Evolutionary conservation across 2,329 filamentous ascomycete species (phyloP).

Genomic region (Colletotrichum liriopes): DNA sequence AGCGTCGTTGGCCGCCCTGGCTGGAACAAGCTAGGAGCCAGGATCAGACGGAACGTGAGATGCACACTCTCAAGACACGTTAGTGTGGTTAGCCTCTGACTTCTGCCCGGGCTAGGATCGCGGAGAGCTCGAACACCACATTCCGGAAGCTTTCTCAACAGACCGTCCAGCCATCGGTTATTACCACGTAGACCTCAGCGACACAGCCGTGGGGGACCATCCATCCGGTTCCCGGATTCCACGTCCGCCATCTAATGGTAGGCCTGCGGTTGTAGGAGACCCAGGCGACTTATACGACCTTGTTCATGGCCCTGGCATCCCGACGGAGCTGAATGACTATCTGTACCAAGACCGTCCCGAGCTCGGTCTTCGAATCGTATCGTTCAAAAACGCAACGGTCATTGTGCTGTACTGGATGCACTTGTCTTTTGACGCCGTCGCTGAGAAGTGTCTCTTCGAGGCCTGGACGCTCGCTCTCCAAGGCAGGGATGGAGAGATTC

Average conservation of each 20-base stretch:
- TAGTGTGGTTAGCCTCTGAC: not conserved
- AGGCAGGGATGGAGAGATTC: not conserved
- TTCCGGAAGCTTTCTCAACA: constrained; percentile 54
- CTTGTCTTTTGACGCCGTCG: constrained; percentile 58
- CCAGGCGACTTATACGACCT: constrained; percentile 36
- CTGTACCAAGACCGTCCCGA: constrained; percentile 56
- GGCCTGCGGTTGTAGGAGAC: constrained; percentile 47
- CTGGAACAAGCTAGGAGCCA: constrained; percentile 48
- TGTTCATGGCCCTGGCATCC: constrained; percentile 42
- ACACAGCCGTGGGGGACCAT: constrained; percentile 53
- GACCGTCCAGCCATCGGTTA: constrained; percentile 54
- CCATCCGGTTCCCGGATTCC: constrained; percentile 52
- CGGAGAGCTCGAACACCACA: constrained; percentile 58
- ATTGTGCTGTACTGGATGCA: constrained; percentile 59
- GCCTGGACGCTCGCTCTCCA: constrained; percentile 15
- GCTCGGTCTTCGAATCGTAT: constrained; percentile 58
- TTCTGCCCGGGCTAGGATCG: constrained; percentile 34
- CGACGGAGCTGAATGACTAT: constrained; percentile 53
- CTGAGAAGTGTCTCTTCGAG: constrained; percentile 42
- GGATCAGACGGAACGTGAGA: constrained; percentile 46
- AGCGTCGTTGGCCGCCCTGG: constrained; percentile 42
- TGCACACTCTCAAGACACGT: not conserved
- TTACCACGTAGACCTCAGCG: constrained; percentile 49
- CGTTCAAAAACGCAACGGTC: constrained; percentile 60
- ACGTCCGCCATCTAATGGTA: constrained; percentile 30